Percentiles rank a stretch among this genome's conserved stretches.
Evolutionary conservation across 257 asterid genomes (phyloP).

Genomic region (Ligustrum vulgare): DNA sequence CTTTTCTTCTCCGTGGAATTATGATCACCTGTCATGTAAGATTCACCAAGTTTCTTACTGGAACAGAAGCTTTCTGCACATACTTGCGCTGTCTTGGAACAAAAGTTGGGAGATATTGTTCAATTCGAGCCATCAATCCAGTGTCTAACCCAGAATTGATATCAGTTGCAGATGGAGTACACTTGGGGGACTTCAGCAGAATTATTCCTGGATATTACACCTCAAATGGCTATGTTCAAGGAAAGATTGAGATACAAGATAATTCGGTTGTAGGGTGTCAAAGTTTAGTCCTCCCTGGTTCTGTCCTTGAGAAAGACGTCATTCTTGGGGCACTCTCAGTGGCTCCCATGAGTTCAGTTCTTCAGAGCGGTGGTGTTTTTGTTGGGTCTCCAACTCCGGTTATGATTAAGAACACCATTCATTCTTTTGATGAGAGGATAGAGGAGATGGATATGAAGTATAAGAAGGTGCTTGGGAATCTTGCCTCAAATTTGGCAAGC

Average conservation of each 20-base stretch:
- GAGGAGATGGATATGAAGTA: constrained; percentile 71
- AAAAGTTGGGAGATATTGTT: constrained; percentile 60
- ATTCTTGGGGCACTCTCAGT: constrained; percentile 75
- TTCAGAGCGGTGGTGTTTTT: constrained; percentile 49
- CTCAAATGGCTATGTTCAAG: constrained; percentile 36
- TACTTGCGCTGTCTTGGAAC: constrained; percentile 57
- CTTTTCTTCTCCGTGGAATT: constrained; percentile 47
- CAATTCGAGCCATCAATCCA: constrained; percentile 67
- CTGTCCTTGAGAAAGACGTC: constrained; percentile 58
- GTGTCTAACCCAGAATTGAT: constrained; percentile 46
- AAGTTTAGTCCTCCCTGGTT: constrained; percentile 59
- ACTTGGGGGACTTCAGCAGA: constrained; percentile 65
- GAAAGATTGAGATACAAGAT: constrained; percentile 40
- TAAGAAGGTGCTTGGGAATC: constrained; percentile 56
- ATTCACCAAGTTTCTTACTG: constrained; percentile 57
- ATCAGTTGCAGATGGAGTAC: constrained; percentile 59
- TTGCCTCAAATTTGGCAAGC: constrained; percentile 59
- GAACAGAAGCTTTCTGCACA: constrained; percentile 60
- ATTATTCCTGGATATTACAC: constrained; percentile 45
- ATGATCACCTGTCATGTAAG: constrained; percentile 44
- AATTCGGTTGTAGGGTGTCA: constrained; percentile 65
- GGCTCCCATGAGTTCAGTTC: constrained; percentile 44
- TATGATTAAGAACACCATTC: constrained; percentile 55
- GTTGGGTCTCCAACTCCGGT: constrained; percentile 59
- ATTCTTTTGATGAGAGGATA: constrained; percentile 48